Evolutionary conservation across 2,329 filamentous ascomycete genomes (phyloP), one percentile per base, ranked within the genome.

Genomic region (Verticillium nubilum): DNA sequence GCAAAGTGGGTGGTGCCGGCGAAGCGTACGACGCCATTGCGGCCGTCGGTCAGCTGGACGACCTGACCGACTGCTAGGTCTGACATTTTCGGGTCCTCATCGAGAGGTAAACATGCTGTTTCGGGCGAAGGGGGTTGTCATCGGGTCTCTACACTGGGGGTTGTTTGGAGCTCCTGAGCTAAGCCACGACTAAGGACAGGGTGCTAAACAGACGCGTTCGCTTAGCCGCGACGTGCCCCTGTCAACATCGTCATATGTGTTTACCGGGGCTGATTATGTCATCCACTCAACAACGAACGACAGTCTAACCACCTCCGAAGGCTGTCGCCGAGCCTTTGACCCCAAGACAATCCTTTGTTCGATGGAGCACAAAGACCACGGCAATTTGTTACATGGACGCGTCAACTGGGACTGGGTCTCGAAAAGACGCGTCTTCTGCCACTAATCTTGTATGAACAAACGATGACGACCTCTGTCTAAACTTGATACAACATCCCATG

Each of bases 1-100:
- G 92, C 87, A 75, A 98, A 97, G 67, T 84, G 79, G 37, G 94
- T 92, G 59, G 83, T 78, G 68, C 95, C 95, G 62, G 91, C 80
- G 74, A 91, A 99, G 67, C 91, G 91, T 64, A 99, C 84, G 61
- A 84, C 84, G 66, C 85, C 95, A 67, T 84, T 84, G 67, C 89
- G 88, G 69, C 89, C 89, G 74, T 97, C 90, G 68, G 82, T 85
- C 66, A 96, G 86, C 75, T 88, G 86, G 74, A 98, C 85, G 64
- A 84, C 85, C 77, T 95, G 90, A 68, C 92, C 93, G 62, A 80
- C 73, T 69, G 78, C 79, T 67, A 85, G 78, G 63, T 86, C 83
- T 69, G 82, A 77, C 82, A 86, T 84, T 66, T 68, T 79, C 72
- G 57, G 58, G 31, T 29, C 47, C 53, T 57, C 57, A 61, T 54